Evolutionary conservation across 139 green algal species (phyloP), one percentile per base, ranked within the genome.

Genomic region (Volvox africanus): DNA sequence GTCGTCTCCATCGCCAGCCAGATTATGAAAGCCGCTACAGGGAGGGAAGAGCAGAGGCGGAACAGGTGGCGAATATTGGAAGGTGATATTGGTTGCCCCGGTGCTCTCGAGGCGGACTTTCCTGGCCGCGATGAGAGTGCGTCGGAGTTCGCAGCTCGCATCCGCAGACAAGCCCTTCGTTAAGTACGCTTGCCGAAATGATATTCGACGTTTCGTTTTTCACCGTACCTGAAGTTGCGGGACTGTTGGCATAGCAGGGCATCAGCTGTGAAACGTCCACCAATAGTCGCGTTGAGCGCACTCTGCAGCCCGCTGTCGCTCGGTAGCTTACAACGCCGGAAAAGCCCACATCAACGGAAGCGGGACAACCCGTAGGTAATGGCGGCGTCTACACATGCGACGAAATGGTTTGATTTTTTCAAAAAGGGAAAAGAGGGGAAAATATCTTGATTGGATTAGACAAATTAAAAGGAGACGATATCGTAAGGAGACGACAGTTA

Each of bases 251-350:
- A 17, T 67, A 79, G 35, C 82, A 88, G 18, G 65, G 62, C 55
- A 88, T 65, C 16, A 88, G 32, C 30, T 21, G 11, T 20, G 65
- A 80, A 35, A 88, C 82, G 82, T 79, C 82, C 20, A 88, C 65
- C 12, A 80, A 16, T 32, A 88, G 65, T 21, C 22, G 22, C 12
- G 14, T 28, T 14, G 33, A 67, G 20, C 22, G 11, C 2, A 3
- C 44, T 21, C 9, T 28, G 65, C 82, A 88, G 21, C 65, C 21
- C 20, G 22, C 62, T 1, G 20, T 16, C 11, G 82, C 71, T 16
- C 82, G 82, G 65, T 44, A 80, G 35, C 82, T 36, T 22, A 36
- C 22, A 19, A 26, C 82, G 33, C 82, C 82, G 33, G 35, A 75
- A 26, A 28, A 62, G 6, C 82, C 82, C 21, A 88, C 33, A 55